phyloP scores from a whole-genome alignment of 306 rosid species.

The Mucuna pruriens region DNA sequence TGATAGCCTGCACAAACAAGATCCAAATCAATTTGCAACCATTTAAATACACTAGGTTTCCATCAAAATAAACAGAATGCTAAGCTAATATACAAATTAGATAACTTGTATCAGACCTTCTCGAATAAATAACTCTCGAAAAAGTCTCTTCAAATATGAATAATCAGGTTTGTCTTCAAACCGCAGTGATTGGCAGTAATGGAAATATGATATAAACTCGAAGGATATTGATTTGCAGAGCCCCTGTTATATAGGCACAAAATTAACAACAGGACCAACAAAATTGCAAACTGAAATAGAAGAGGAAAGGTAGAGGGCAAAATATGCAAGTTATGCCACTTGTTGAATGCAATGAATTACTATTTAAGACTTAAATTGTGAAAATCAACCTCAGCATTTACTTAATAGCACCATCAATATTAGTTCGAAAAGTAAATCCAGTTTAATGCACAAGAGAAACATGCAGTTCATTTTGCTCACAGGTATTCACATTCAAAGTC shows the following conservation, averaged over 20 bases:
- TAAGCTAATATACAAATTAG: background rate
- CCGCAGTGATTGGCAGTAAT: slow-evolving; percentile 90
- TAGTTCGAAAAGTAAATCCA: slow-evolving; percentile 14
- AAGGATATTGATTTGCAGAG: slow-evolving; percentile 88
- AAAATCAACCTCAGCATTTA: slow-evolving; percentile 14
- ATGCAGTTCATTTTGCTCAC: background rate
- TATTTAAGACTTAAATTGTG: background rate
- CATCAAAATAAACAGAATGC: slow-evolving; percentile 23
- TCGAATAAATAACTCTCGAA: slow-evolving; percentile 92
- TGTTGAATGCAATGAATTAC: slow-evolving; percentile 6
- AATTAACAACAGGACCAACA: slow-evolving; percentile 39
- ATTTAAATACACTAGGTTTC: slow-evolving; percentile 7
- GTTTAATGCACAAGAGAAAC: slow-evolving; percentile 1
- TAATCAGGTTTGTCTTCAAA: slow-evolving; percentile 99
- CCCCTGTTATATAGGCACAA: slow-evolving; percentile 58
- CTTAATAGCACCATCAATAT: background rate
- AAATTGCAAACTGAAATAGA: slow-evolving; percentile 1
- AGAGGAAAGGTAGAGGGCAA: background rate
- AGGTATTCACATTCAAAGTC: background rate
- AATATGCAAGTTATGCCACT: slow-evolving; percentile 21
- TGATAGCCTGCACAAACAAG: slow-evolving; percentile 73
- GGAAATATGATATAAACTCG: slow-evolving; percentile 98
- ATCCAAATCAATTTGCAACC: slow-evolving; percentile 38
- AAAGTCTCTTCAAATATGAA: slow-evolving; percentile 95
- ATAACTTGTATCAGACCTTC: slow-evolving; percentile 62